These are phyloP conservation scores for Talaromyces ruber DNA, from an alignment of 495 filamentous ascomycete species.

Conservation along the genomic window DNA sequence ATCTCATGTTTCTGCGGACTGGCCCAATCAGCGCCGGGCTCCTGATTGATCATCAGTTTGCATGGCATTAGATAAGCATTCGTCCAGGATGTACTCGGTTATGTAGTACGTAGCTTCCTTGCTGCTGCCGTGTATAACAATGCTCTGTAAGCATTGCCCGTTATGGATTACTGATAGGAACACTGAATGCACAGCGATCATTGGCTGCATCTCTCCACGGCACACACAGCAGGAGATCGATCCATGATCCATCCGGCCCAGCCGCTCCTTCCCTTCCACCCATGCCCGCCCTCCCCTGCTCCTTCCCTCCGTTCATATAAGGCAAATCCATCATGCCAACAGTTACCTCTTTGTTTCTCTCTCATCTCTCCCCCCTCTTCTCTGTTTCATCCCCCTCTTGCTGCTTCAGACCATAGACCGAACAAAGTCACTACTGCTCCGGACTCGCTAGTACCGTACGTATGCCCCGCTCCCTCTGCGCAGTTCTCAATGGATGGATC, in stretches of 20 bases:
- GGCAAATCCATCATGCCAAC: background rate
- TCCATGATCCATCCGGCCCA: background rate
- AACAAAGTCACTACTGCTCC: background rate
- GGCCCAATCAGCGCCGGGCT: background rate
- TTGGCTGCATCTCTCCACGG: background rate
- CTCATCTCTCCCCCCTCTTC: conserved; percentile 4
- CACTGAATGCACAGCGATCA: background rate
- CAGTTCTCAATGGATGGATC: background rate
- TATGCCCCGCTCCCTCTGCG: background rate
- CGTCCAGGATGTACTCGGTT: no score
- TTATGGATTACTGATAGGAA: no score
- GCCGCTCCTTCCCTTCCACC: background rate
- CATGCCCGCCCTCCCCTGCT: background rate
- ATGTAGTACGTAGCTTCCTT: no score
- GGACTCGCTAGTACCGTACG: background rate
- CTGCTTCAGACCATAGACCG: background rate
- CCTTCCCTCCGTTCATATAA: background rate
- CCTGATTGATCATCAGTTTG: no score
- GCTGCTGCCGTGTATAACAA: no score
- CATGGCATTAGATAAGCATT: no score
- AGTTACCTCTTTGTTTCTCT: background rate
- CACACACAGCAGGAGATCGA: background rate
- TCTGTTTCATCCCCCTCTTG: conserved; percentile 4
- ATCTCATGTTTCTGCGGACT: background rate
- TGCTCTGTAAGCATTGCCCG: no score